A percentile compares a stretch with the other conserved stretches of the same genome.
Evolutionary conservation across 208 protist species (phyloP).

Genomic region (Leishmania major): DNA sequence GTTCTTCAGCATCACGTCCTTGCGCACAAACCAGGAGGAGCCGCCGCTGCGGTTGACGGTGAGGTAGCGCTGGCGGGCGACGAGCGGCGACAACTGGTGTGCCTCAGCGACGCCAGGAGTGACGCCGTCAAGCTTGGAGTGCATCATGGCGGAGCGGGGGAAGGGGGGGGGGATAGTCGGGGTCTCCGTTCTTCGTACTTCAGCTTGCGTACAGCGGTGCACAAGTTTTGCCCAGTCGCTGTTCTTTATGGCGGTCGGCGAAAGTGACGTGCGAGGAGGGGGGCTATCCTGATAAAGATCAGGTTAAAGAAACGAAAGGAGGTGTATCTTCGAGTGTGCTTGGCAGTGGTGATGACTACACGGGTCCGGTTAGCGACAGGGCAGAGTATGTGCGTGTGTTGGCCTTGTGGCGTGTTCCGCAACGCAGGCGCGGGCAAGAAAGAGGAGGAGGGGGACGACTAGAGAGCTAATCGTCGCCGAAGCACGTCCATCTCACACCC

Average conservation of each 20-base stretch:
- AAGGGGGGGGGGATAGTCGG: background rate
- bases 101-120: background rate
- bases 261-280: background rate
- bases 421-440: background rate
- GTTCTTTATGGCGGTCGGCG: background rate
- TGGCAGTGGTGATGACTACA: background rate
- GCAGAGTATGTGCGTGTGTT: background rate
- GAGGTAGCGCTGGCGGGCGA: slow-evolving; percentile 25
- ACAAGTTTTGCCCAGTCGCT: background rate
- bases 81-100: background rate
- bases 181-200: background rate
- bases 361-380: background rate
- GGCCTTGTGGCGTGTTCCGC: too few species aligned
- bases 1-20: slow-evolving; percentile 32
- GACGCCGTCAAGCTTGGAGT: slow-evolving; percentile 3
- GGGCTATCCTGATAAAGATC: background rate
- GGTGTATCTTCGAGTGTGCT: background rate
- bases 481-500: background rate
- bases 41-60: slow-evolving; percentile 30
- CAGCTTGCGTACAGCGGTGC: background rate
- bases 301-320: background rate
- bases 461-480: background rate
- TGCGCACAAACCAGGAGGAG: slow-evolving; percentile 20
- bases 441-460: background rate
- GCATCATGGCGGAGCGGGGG: slow-evolving; percentile 7